A percentile compares a stretch with the other conserved stretches of the same genome.
phyloP scores from a whole-genome alignment of 495 filamentous ascomycete genomes.

The Aspergillus sclerotiicarbonarius region DNA sequence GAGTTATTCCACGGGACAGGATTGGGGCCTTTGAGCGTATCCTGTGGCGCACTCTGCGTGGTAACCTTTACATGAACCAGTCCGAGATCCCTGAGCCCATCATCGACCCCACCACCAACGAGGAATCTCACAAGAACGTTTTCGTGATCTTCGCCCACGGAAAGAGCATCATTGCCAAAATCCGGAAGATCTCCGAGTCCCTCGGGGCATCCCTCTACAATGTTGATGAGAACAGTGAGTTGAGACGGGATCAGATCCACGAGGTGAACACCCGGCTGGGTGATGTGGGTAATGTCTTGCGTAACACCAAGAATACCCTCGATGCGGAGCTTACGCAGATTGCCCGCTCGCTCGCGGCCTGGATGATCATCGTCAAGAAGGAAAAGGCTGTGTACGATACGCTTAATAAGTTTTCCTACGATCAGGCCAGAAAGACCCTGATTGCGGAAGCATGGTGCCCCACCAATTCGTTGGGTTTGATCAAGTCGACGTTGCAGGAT shows the following conservation, averaged over 20 bases:
- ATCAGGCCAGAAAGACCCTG: conserved; percentile 89
- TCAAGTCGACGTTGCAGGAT: conserved; percentile 94
- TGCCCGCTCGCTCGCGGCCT: conserved; percentile 80
- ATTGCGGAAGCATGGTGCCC: conserved; percentile 98
- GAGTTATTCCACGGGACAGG: conserved; percentile 89
- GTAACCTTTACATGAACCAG: conserved; percentile 99
- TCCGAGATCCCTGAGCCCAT: conserved; percentile 96
- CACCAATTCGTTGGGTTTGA: conserved; percentile 81
- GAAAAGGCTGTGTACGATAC: conserved; percentile 99
- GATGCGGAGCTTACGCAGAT: conserved; percentile 92
- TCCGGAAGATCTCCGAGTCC: conserved; percentile 97
- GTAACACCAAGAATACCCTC: conserved; percentile 94
- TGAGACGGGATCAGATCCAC: conserved; percentile 90
- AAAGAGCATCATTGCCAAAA: conserved; percentile 96
- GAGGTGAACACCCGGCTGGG: conserved; percentile 91
- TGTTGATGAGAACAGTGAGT: conserved; percentile 94
- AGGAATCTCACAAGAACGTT: conserved; percentile 91
- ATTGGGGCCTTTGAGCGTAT: conserved; percentile 96
- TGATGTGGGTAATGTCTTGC: conserved; percentile 85
- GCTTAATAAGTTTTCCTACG: conserved; percentile 93
- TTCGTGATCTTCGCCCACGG: conserved; percentile 99
- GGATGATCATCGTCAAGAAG: conserved; percentile 96
- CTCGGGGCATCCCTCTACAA: conserved; percentile 92
- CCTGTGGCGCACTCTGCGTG: conserved; percentile 92
- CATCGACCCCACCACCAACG: conserved; percentile 86